Evolutionary conservation across 768 basidiomycete species (phyloP), one percentile per base, ranked within the genome.

Genomic region (Tephrocybe sp.): DNA sequence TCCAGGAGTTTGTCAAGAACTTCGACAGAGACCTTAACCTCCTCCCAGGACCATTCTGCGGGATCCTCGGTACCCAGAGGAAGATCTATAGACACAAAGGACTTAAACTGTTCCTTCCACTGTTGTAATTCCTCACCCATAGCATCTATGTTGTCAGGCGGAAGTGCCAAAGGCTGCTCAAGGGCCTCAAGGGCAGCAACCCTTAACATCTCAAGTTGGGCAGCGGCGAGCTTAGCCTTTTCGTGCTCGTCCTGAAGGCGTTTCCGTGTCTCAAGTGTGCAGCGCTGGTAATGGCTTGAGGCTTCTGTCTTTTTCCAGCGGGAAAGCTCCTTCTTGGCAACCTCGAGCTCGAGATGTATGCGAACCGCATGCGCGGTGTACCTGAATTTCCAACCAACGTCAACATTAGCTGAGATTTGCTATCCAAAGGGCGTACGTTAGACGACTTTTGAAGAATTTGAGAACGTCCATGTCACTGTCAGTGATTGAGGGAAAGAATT

Each of bases 321-420:
- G 18, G 25, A 23, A 24, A 56, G 34, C 9, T 36, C 23, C 16
- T 49, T 25, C 16, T 46, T 31, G 7, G 51, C 51, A 23, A n/a
- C 25, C 7, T 45, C 36, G 12, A 53, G 55, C 41, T 56, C 55
- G 15, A 44, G 42, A 29, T 56, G 47, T 9, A 52, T 29, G 12
- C 45, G 47, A 11, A 53, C 45, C 9, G 51, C 51, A 10, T 39
- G 18, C 33, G 50, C 44, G 3, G 29, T 37, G 2, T 22, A 23
- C 4, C 55, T 56, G 15, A 13, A 29, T 12, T 2, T n/a, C n/a
- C n/a, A n/a, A n/a, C 29, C 18, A 16, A 23, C 29, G 29, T 34
- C 33, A 34, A 30, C 38, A 48, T 12, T 4, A 18, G n/a, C n/a
- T n/a, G n/a, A n/a, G n/a, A n/a, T n/a, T n/a, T n/a, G n/a, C n/a